Base-by-base conservation (phyloP, 208 protist genomes). In the Leishmania major region DNA sequence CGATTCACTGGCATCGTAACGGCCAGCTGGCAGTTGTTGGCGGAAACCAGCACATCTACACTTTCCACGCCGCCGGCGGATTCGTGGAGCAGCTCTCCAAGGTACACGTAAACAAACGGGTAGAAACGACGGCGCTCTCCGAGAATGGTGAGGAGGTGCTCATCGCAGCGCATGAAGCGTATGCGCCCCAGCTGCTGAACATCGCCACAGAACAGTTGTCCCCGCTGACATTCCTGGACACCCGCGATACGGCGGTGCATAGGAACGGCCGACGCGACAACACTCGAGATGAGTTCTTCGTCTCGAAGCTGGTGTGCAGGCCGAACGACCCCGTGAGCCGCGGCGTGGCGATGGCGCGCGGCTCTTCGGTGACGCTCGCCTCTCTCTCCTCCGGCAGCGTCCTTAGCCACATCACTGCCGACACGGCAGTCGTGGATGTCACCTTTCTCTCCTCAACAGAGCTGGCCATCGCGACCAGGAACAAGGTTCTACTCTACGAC, bases 1-100 rank as follows among this genome's bases (percentile, higher is more conserved):
- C 88, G 25, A 78, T 97, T 5, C 88, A 95, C 75, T 97, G 95
- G 93, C 95, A 96, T 83, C 90, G 84, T 75, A 96, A 94, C 87
- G 92, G 92, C 0, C 92, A 96, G 85, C 87, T 96, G 43, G 89
- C 81, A 17, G 79, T 97, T 6, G 93, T 97, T 1, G 92, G 89
- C 25, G 93, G 93, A 59, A 94, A 92, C 78, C 87, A 87, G 51
- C 90, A 96, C 87, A 75, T 97, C 60, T 96, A 97, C 87, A 84
- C 89, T 59, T 97, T 96, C 77, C 92, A 96, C 89, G 89, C 92
- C 37, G 84, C 93, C n/a, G 95, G 95, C 45, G 83, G 80, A 37
- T 97, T 93, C 81, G 91, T 96, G 49, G 92, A 96, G 89, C 91
- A 90, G 84, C 85, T 97, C 4, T 87, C 91, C 0, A 94, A 94